phyloP scores from a whole-genome alignment of 352 stramenopile genomes.

The Globisporangium solare region DNA sequence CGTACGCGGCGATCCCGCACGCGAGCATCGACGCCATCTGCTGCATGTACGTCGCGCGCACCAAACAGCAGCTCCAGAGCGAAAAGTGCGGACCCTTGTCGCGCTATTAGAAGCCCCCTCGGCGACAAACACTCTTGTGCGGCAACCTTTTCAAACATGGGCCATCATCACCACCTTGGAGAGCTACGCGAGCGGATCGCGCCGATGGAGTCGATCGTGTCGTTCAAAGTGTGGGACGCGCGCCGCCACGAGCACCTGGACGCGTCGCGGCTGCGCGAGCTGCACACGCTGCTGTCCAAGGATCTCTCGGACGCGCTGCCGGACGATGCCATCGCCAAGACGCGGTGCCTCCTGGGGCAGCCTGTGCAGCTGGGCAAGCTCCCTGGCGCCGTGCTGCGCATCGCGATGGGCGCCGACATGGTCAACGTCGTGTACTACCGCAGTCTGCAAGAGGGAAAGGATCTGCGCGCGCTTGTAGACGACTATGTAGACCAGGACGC shows the following conservation, averaged over 20 bases:
- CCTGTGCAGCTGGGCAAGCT: slow-evolving; percentile 75
- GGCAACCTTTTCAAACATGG: too few relatives aligned
- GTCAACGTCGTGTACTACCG: slow-evolving; percentile 62
- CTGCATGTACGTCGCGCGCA: slow-evolving; percentile 49
- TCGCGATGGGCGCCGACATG: slow-evolving; percentile 86
- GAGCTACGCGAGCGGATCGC: slow-evolving; percentile 13
- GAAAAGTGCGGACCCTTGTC: slow-evolving; percentile 34
- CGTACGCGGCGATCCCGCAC: slow-evolving; percentile 56
- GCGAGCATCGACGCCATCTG: slow-evolving; percentile 42
- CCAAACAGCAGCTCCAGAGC: slow-evolving; percentile 39
- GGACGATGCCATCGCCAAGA: slow-evolving; percentile 38
- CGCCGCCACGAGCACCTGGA: slow-evolving; percentile 33
- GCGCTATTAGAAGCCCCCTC: slow-evolving; percentile 35
- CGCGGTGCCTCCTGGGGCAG: slow-evolving; percentile 72
- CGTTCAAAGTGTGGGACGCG: slow-evolving; percentile 66
- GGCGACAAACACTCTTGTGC: slow-evolving; percentile 11
- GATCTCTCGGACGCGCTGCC: slow-evolving; percentile 55
- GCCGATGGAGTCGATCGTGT: slow-evolving; percentile 74
- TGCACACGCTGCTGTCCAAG: slow-evolving; percentile 70
- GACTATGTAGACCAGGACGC: slow-evolving; percentile 51
- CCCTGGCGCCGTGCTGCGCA: slow-evolving; percentile 60
- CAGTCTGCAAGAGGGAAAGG: slow-evolving; percentile 24
- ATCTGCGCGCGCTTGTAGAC: slow-evolving; percentile 22
- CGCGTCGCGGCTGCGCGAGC: slow-evolving; percentile 41
- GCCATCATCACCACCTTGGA: too few relatives aligned